Conservation (phyloP, 148 eudicot species). For the Persicaria maculosa region DNA sequence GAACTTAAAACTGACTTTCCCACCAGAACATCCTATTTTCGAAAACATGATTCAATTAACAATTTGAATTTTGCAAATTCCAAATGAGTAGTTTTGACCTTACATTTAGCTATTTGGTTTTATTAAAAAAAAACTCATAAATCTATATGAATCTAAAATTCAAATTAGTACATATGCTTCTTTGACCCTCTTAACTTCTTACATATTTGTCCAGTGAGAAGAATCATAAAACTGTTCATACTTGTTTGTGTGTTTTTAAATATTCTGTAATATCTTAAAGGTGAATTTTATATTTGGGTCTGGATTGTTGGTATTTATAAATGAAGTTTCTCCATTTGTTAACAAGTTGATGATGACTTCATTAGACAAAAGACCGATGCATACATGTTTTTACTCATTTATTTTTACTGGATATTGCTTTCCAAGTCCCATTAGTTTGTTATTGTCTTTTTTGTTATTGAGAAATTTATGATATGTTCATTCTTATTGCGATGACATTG, state of each 20-base stretch:
- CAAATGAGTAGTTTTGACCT: too few species aligned
- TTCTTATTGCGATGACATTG: background rate
- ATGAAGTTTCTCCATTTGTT: background rate
- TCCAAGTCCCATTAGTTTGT: background rate
- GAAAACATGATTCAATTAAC: background rate
- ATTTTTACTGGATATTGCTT: background rate
- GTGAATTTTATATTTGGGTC: background rate
- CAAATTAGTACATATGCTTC: slow-evolving; percentile 7
- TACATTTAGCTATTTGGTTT: too few species aligned
- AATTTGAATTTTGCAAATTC: too few species aligned
- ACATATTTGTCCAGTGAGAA: background rate
- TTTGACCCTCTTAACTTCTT: background rate
- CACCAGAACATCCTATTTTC: background rate
- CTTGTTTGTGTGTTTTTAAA: background rate
- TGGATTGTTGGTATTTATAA: background rate
- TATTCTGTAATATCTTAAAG: background rate
- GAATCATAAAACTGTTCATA: background rate
- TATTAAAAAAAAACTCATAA: too few species aligned
- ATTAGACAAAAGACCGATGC: background rate
- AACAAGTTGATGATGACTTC: background rate
- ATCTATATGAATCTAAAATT: too few species aligned
- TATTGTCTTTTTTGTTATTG: background rate
- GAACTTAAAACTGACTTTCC: background rate
- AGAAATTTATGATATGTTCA: background rate
- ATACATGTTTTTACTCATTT: background rate